A percentile compares a stretch with the other conserved stretches of the same genome.
Evolutionary conservation across 1,284 basidiomycete genomes (phyloP).

Genomic region (Rhodotorula sp.): DNA sequence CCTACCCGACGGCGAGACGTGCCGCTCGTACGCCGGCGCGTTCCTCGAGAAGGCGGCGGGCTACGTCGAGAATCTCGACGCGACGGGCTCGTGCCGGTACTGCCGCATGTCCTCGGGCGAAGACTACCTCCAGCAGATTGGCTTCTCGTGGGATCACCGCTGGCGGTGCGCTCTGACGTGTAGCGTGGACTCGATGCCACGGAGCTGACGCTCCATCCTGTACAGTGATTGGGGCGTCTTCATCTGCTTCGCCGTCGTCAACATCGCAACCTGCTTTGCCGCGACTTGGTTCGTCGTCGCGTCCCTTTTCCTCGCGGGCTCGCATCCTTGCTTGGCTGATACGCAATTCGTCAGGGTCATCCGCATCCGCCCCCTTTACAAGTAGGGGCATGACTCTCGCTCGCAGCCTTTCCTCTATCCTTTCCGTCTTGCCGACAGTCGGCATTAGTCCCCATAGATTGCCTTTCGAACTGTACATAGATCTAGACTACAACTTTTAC

Average conservation of each 20-base stretch:
- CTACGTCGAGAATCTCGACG: conserved; percentile 73
- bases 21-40: conserved; percentile 4
- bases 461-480: too few species aligned
- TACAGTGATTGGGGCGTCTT: conserved; percentile 8
- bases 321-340: neutral
- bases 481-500: too few species aligned
- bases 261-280: conserved; percentile 1
- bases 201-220: neutral
- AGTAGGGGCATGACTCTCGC: neutral
- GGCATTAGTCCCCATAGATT: too few species aligned
- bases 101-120: conserved; percentile 54
- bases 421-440: neutral
- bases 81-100: conserved; percentile 65
- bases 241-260: conserved; percentile 12
- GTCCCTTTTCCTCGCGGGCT: neutral
- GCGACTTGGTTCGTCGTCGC: neutral
- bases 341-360: neutral
- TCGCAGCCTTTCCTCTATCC: neutral
- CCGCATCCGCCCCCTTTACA: conserved; percentile 13
- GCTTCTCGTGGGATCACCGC: neutral
- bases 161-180: neutral
- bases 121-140: conserved; percentile 3
- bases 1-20: conserved; percentile 10
- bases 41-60: conserved; percentile 54
- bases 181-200: too few species aligned